Evolutionary conservation across 2,329 filamentous ascomycete genomes (phyloP), one percentile per base, ranked within the genome.

Genomic region (Fusarium concolor): DNA sequence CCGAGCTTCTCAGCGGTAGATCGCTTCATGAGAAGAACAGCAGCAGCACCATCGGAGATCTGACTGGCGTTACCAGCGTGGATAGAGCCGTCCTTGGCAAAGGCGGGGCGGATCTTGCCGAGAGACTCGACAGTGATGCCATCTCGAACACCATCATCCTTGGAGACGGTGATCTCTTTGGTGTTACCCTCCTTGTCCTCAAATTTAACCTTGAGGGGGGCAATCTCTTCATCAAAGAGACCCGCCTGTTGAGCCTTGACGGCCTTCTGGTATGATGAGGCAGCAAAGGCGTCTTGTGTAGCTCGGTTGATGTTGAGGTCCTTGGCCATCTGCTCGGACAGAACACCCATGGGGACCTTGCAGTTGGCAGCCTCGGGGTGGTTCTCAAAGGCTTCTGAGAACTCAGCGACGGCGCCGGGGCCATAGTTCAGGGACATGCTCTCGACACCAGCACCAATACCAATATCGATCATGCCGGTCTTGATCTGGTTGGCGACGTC

Each of bases 1-100:
- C 93, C 93, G 17, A 98, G 90, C 71, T 87, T 87, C 85, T 97
- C 90, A 47, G 96, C 96, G 17, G 92, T 97, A 68, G 90, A 92
- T 56, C 96, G 93, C 84, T 92, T 94, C 96, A 98, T 98, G 76
- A 99, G 86, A 44, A 98, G 87, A 9, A 98, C 95, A 46, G 96
- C 96, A 29, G 96, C 95, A 22, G 96, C 96, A 71, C 96, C 96
- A 82, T 99, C 94, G 29, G 93, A 96, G 78, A 99, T 94, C 82
- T 98, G 96, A 53, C 90, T 94, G 28, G 96, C 95, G 80, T 98
- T 99, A 74, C 96, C 96, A 59, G 93, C 96, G 85, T 98, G 95
- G 82, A 98, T 98, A 75, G 87, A 90, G 42, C 96, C 96, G 75
- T 96, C 91, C 81, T 96, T 94, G 70, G 93, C 89, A 77, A 98